Percentiles rank a stretch among this genome's conserved stretches.
Evolutionary conservation across 441 rosid species (phyloP).

Genomic region (Arabidopsis hybrid): DNA sequence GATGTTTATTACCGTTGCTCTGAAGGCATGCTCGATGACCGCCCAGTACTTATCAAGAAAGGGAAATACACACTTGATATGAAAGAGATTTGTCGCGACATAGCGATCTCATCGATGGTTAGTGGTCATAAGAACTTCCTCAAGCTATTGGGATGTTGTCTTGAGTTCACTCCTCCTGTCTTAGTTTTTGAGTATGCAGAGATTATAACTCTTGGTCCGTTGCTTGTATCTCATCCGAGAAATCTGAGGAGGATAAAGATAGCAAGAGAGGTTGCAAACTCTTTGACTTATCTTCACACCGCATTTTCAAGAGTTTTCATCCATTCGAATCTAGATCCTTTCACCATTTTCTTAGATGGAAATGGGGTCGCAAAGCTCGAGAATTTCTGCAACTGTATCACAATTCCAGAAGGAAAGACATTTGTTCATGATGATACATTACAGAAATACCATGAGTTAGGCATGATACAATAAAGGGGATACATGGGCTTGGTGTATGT

Average conservation of each 20-base stretch:
- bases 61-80: slow-evolving; percentile 29
- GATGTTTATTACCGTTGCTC: slow-evolving; percentile 40
- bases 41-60: slow-evolving; percentile 40
- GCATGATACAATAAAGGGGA: slow-evolving; percentile 20
- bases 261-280: slow-evolving; percentile 35
- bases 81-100: slow-evolving; percentile 30
- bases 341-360: slow-evolving; percentile 31
- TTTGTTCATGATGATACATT: slow-evolving; percentile 33
- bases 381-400: slow-evolving; percentile 34
- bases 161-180: slow-evolving; percentile 34
- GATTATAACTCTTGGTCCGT: slow-evolving; percentile 37
- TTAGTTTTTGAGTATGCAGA: slow-evolving; percentile 39
- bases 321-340: slow-evolving; percentile 27
- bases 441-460: slow-evolving; percentile 25
- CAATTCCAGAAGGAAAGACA: slow-evolving; percentile 35
- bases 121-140: slow-evolving; percentile 41
- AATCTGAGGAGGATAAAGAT: slow-evolving; percentile 29
- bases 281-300: slow-evolving; percentile 37
- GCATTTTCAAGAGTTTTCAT: slow-evolving; percentile 31
- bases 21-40: slow-evolving; percentile 34
- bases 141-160: slow-evolving; percentile 32
- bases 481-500: slow-evolving; percentile 37
- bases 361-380: slow-evolving; percentile 33
- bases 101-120: slow-evolving; percentile 39
- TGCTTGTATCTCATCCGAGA: neutral